Base-by-base conservation (phyloP, 176 grass and related monocot species). In the Alloteropsis semialata region DNA sequence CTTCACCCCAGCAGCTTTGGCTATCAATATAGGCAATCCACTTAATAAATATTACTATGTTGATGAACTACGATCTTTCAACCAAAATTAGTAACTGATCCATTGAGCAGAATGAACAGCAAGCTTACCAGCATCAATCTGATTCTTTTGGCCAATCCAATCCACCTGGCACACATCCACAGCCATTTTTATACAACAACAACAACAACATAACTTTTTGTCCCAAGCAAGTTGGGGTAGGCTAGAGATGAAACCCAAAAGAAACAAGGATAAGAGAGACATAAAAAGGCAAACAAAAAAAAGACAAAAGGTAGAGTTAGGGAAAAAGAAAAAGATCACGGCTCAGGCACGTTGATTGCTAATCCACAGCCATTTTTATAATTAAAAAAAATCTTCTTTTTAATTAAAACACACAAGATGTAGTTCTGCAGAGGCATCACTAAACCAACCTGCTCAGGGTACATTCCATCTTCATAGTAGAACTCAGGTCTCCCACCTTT, bases 111-210 rank as follows among this genome's bases (percentile, higher is more conserved):
- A 63, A 72, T 36, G 14, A n/a, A 16, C 22, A 71, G 0, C 0
- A 57, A n/a, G 4, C 39, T 72, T 86, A 90, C 94, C 94, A 43
- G 85, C 78, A 86, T 97, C 94, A 51, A 97, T 94, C 84, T 97
- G 91, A 79, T 97, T 92, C 87, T 90, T 97, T 34, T 97, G 94
- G 22, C 91, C 91, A 88, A 90, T 70, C 94, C 91, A 97, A 58
- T 97, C 94, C 73, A 97, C 89, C 94, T 92, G 76, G 2, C n/a
- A 87, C 9, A 53, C 45, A 79, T 30, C 17, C 75, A 80, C 0
- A 66, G 1, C 12, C 19, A 69, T 53, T 34, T 22, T 37, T 29
- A n/a, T 9, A 79, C 10, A 55, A 65, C 12, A 27, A 21, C 12
- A 25, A 62, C 61, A 10, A 44, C 11, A 44, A 11, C 8, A 11